Base-by-base conservation (phyloP, 352 stramenopile species). In the Pilasporangium apinafurcum region DNA sequence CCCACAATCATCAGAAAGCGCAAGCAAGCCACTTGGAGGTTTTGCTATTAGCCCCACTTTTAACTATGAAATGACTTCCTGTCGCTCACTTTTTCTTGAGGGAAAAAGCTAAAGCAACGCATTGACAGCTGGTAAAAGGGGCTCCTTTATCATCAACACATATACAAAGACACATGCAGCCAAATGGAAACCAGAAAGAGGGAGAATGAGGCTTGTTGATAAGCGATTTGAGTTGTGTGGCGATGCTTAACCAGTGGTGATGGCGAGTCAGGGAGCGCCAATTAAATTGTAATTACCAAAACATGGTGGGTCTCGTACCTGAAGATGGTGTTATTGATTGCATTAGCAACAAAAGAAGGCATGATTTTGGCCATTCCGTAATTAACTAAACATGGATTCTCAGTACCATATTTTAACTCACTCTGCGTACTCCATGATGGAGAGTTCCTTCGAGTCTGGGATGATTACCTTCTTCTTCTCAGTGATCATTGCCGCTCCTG, bases 401-500 rank as follows among this genome's bases (percentile, higher is more conserved):
- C n/a, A n/a, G n/a, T n/a, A n/a, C n/a, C n/a, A n/a, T n/a, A n/a
- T n/a, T n/a, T n/a, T n/a, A n/a, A n/a, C 28, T 59, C 67, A 92
- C 37, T 92, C 79, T 54, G 64, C 79, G 47, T 85, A 92, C 49
- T 92, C 79, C 44, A 80, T 64, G 43, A 86, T 70, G 35, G 77
- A 59, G 12, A 92, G 68, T 37, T 83, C 66, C 36, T 83, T 76
- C 17, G 76, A 62, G 51, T 88, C 71, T 0, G 65, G 71, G 7
- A 83, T 59, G 17, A 59, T 34, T 52, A 80, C 32, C 39, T 55
- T 44, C 31, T 25, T 27, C 21, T 16, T 52, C 14, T 18, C 24
- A 12, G 37, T 48, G 42, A 38, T 40, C 40, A 44, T 54, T 37
- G 34, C 37, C 17, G 25, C 45, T 1, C 43, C 35, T 0, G 57